Base-by-base conservation (phyloP, 176 grass and related monocot species). In the Miscanthus lutarioriparius region DNA sequence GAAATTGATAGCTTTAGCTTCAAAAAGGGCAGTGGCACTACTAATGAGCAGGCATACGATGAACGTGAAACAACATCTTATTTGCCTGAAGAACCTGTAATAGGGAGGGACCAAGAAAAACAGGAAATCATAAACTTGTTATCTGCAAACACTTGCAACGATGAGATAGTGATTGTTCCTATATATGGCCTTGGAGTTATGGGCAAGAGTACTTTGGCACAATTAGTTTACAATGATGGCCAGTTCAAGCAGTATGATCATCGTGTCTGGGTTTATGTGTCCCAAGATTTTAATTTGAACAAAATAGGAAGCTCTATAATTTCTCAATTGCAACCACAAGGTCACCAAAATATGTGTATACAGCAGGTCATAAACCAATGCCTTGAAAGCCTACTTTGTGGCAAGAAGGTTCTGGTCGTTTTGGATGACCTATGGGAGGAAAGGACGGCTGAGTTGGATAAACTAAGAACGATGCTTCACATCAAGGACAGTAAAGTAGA, bases 281-380 rank as follows among this genome's bases (percentile, higher is more conserved):
- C 72, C 14, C 13, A 15, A 43, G 15, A 10, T 17, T 74, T 74
- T 9, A 28, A 25, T 19, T 74, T 74, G 12, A 49, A 20, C 25
- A 49, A 74, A 74, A 74, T 74, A 32, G 72, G 44, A 74, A 74
- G 26, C 0, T 74, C 7, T 20, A 74, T 74, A 32, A 49, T 74
- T 74, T 49, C 25, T 32, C 44, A 32, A 28, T 25, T 74, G 32
- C 14, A 1, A 73, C 16, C 1, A 73, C 13, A 73, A 17, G 43
- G 7, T 26, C 44, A 74, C 7, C 25, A 74, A 15, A 49, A 75
- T 11, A 15, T 4, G 3, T 3, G 17, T 20, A 10, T 3, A 20
- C 8, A 49, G 1, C 2, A 74, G 8, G 9, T 4, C 3, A 32
- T 74, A 51, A 10, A 74, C 0, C 6, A 49, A 1, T 7, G 15